Evolutionary conservation across 2,329 filamentous ascomycete genomes (phyloP).

Genomic region (Fusarium caatingaense): DNA sequence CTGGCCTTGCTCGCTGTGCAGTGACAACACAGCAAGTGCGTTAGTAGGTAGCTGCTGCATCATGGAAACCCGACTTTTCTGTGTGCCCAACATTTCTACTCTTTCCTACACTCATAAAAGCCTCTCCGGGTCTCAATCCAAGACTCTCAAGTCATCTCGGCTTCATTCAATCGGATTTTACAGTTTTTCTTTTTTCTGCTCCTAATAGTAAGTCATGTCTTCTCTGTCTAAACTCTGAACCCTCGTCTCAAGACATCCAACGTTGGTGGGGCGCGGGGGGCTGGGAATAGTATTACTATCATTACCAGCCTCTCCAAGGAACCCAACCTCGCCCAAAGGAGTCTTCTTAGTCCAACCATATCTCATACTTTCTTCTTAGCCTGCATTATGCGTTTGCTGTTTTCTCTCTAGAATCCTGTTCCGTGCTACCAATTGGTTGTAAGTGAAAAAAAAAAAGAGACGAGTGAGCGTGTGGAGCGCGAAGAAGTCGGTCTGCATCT

Average conservation of each 20-base stretch:
- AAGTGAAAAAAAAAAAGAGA: constrained; percentile 19
- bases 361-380: constrained; percentile 44
- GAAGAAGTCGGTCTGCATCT: constrained; percentile 42
- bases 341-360: constrained; percentile 50
- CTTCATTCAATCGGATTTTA: neutral
- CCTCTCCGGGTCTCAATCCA: neutral
- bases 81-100: constrained; percentile 23
- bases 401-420: constrained; percentile 47
- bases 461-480: constrained; percentile 49
- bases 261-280: constrained; percentile 42
- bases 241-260: constrained; percentile 21
- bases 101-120: constrained; percentile 9
- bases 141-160: neutral
- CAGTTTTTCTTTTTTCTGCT: constrained; percentile 2
- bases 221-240: constrained; percentile 11
- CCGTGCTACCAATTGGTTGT: constrained; percentile 51
- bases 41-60: neutral
- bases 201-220: constrained; percentile 26
- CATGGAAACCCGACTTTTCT: constrained; percentile 26
- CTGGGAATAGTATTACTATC: constrained; percentile 40
- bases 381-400: constrained; percentile 46
- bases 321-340: constrained; percentile 46
- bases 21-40: constrained; percentile 36
- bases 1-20: constrained; percentile 17
- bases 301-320: constrained; percentile 40